Evolutionary conservation across 306 rosid species (phyloP), one percentile per base, ranked within the genome.

Genomic region (Trifolium dubium): DNA sequence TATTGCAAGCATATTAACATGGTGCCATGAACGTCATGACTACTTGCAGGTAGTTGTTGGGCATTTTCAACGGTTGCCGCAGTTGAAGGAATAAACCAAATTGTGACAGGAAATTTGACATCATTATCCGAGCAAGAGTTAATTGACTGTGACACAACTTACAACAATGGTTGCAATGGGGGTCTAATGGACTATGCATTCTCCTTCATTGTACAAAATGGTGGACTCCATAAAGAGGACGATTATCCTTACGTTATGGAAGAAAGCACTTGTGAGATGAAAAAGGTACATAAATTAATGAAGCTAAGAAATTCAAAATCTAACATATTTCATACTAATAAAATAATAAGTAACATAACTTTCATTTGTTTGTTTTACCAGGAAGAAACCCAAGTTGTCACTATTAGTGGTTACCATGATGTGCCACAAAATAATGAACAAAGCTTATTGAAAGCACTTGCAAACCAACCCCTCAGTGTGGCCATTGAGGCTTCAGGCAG

Each of bases 391-490:
- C 65, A 87, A 40, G 72, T 81, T 10, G 98, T 90, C 18, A 88
- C 98, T 34, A 95, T 95, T 6, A 78, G 3, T 29, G 98, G 99
- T 4, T 95, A 90, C 17, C 88, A 83, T 47, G 98, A 95, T 12
- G 98, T 95, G 74, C 99, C 98, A 10, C 79, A 80, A 58, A 92
- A 90, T 69, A 86, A 87, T 41, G 99, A 95, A 80, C 86, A 77
- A 50, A 87, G 89, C 77, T 74, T 95, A 62, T 83, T 92, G 86
- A 95, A 92, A 77, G 99, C 97, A 60, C 85, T 92, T 64, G 96
- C 96, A 72, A 86, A 88, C 76, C 99, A 95, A 71, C 99, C 99
- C 56, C 82, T 95, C 44, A 95, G 97, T 44, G 83, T 95, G 13
- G 98, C 93, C 43, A 88, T 95, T 50, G 99, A 92, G 14, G 99